Evolutionary conservation across 176 grass and related monocot genomes (phyloP).

Genomic region (Puya raimondii): DNA sequence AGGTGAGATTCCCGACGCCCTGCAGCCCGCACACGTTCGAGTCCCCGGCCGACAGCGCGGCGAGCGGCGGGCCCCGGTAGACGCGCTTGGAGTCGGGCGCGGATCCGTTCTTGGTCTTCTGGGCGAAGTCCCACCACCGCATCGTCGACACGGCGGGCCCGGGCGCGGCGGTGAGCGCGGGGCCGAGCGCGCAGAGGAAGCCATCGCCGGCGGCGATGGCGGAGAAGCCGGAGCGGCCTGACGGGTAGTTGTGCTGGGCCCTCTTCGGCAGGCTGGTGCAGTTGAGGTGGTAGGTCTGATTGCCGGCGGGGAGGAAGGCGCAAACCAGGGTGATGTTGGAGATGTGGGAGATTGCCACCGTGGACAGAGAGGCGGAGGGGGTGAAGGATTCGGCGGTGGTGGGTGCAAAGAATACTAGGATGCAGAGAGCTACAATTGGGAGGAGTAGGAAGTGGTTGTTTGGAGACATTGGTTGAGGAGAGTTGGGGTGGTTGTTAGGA

Average conservation of each 20-base stretch:
- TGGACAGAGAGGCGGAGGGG: constrained; percentile 25
- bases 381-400: constrained; percentile 10
- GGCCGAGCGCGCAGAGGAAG: constrained; percentile 66
- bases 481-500: background rate
- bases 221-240: constrained; percentile 41
- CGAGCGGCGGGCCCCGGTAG: constrained; percentile 51
- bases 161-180: background rate
- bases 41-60: constrained; percentile 38
- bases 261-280: constrained; percentile 33
- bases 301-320: constrained; percentile 37
- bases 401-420: background rate
- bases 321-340: constrained; percentile 50
- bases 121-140: constrained; percentile 78
- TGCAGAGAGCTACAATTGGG: background rate
- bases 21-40: constrained; percentile 70
- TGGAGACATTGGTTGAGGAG: constrained; percentile 24
- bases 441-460: background rate
- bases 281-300: constrained; percentile 38
- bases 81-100: constrained; percentile 31
- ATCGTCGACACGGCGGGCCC: constrained; percentile 27
- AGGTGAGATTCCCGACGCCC: constrained; percentile 35
- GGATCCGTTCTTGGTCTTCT: background rate
- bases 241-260: constrained; percentile 23
- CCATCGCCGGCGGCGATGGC: constrained; percentile 58
- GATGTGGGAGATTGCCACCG: constrained; percentile 55